These are phyloP conservation scores for Ceratocystis ficicola DNA, from an alignment of 2,329 filamentous ascomycete species.

Conservation along the genomic window DNA sequence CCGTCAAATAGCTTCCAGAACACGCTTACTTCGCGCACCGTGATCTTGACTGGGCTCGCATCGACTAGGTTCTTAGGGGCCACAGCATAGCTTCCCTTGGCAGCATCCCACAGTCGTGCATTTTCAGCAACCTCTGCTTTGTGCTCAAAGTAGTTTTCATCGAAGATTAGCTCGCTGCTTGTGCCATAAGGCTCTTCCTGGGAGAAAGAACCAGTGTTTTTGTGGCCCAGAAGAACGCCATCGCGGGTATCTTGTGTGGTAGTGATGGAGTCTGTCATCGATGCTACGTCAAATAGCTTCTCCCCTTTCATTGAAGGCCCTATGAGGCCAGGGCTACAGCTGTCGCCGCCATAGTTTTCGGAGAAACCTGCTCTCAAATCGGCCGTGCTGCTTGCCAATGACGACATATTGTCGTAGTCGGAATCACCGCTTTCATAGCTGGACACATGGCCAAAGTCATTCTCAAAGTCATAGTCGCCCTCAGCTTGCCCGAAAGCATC, in stretches of 20 bases:
- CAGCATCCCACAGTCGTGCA: slow-evolving; percentile 70
- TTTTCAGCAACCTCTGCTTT: slow-evolving; percentile 49
- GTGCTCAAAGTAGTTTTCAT: slow-evolving; percentile 64
- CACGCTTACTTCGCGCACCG: slow-evolving; percentile 74
- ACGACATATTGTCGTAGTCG: slow-evolving; percentile 25
- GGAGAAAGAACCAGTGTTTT: neutral
- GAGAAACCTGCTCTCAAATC: slow-evolving; percentile 28
- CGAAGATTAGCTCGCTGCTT: slow-evolving; percentile 51
- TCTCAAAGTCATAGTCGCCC: slow-evolving; percentile 50
- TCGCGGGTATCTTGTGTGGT: slow-evolving; percentile 29
- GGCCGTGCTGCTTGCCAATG: slow-evolving; percentile 24
- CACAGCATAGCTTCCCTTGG: slow-evolving; percentile 59
- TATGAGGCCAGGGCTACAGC: neutral
- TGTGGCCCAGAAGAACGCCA: slow-evolving; percentile 29
- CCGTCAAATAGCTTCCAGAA: slow-evolving; percentile 98
- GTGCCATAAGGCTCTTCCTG: slow-evolving; percentile 30
- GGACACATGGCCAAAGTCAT: slow-evolving; percentile 46
- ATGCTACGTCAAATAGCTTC: slow-evolving; percentile 38
- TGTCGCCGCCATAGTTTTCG: slow-evolving; percentile 22
- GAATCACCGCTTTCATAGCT: slow-evolving; percentile 36
- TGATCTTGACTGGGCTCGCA: slow-evolving; percentile 61
- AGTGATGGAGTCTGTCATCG: slow-evolving; percentile 21
- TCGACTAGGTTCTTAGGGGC: slow-evolving; percentile 49
- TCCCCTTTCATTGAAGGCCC: slow-evolving; percentile 27
- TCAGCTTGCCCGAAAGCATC: slow-evolving; percentile 61